A percentile compares a stretch with the other conserved stretches of the same genome.
Evolutionary conservation across 805 yeast species (phyloP).

Genomic region (Metschnikowia picachoensis): DNA sequence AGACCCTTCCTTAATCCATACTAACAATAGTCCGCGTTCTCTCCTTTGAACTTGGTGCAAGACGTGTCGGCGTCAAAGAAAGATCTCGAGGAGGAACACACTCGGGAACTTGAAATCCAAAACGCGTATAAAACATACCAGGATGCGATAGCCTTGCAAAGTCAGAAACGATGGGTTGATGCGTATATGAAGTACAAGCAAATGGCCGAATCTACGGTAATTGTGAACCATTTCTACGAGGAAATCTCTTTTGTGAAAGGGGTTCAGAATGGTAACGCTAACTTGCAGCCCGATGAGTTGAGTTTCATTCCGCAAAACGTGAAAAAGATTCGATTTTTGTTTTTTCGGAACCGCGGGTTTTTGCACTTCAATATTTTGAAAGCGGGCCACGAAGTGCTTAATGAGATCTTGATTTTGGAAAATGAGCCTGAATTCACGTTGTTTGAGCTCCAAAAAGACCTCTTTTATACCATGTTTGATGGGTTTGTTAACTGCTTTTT

Average conservation of each 20-base stretch:
- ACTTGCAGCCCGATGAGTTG: slow-evolving; percentile 35
- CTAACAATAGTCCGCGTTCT: slow-evolving; percentile 53
- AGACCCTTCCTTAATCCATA: background rate
- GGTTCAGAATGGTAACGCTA: slow-evolving; percentile 34
- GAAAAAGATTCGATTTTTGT: slow-evolving; percentile 69
- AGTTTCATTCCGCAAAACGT: slow-evolving; percentile 62
- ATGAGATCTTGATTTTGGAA: slow-evolving; percentile 9
- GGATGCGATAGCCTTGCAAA: slow-evolving; percentile 62
- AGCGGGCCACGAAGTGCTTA: slow-evolving; percentile 7
- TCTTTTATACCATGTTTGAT: slow-evolving; percentile 45
- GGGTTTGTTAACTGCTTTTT: slow-evolving; percentile 63
- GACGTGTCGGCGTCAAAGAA: slow-evolving; percentile 58
- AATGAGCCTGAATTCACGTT: slow-evolving; percentile 1
- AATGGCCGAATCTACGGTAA: slow-evolving; percentile 65
- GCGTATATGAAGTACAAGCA: slow-evolving; percentile 57
- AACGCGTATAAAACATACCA: slow-evolving; percentile 77
- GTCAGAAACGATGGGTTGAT: slow-evolving; percentile 39
- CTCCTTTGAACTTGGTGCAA: slow-evolving; percentile 74
- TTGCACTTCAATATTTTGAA: slow-evolving; percentile 47
- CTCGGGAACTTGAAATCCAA: slow-evolving; percentile 87
- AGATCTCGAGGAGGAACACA: slow-evolving; percentile 71
- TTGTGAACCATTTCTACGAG: slow-evolving; percentile 43
- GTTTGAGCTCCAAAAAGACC: slow-evolving; percentile 22
- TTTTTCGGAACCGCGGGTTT: slow-evolving; percentile 78
- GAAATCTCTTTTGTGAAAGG: slow-evolving; percentile 37